Base-by-base conservation (phyloP, 73 alveolate genomes). In the Durusdinium trenchii region DNA sequence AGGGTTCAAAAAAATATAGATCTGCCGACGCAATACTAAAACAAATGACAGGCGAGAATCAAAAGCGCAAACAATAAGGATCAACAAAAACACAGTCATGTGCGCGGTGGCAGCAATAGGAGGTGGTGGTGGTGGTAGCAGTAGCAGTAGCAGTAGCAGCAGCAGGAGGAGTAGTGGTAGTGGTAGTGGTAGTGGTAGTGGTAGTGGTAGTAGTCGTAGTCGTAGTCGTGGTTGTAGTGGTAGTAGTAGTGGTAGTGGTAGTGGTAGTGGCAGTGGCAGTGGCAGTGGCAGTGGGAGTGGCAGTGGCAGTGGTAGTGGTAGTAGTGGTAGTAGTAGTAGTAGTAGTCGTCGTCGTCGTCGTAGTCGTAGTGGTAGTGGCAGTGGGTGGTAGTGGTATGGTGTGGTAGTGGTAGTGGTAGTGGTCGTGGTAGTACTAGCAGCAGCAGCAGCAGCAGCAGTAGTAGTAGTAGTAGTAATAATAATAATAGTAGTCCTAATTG, bases 291-390 rank as follows among this genome's bases (percentile, higher is more conserved):
- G 38, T 23, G 32, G 38, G 16, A 62, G 38, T 62, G 32, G 78
- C 5, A 62, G 38, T 14, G 32, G 38, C 32, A 62, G 78, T 62
- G 32, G 78, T 62, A 62, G 38, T 62, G 32, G 78, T 62, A 62
- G 78, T 62, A 62, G 78, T 62, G 5, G 78, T 62, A 62, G 78
- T 62, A 62, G 78, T 62, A 62, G 78, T 62, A 62, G 38, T 62
- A 62, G 78, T 4, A 62, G 78, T 62, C 16, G 78, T 62, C 16
- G 38, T 23, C 16, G 38, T 62, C 16, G 38, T 62, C 5, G 78
- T 62, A 62, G 78, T 62, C 16, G 78, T 7, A 62, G 78, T 62
- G 32, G 78, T 62, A 62, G 78, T 62, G 32, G 38, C 38, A 12
- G 38, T 62, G 9, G 78, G 78, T 62, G 5, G 38, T 23, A 23